Evolutionary conservation across 352 stramenopile species (phyloP).

Genomic region (Stramenopiles sp.): DNA sequence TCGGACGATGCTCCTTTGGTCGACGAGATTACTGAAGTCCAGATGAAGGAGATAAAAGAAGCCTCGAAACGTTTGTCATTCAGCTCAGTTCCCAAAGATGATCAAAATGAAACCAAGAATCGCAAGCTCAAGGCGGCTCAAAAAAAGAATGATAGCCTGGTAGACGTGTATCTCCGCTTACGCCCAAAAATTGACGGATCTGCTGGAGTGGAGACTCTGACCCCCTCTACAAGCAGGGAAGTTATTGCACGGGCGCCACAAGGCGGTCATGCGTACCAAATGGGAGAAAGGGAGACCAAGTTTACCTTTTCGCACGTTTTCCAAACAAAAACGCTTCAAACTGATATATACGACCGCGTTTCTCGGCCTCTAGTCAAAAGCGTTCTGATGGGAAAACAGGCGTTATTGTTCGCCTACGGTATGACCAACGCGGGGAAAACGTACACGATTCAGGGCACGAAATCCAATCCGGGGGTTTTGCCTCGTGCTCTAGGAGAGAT

Average conservation of each 20-base stretch:
- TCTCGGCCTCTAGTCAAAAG: conserved; percentile 54
- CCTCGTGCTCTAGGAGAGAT: conserved; percentile 47
- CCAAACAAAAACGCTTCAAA: background rate
- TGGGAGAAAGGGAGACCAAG: background rate
- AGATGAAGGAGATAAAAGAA: background rate
- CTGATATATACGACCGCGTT: background rate
- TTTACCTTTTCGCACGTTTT: background rate
- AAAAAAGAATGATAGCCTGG: background rate
- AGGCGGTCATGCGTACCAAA: background rate
- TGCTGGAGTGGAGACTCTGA: background rate
- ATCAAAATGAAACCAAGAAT: background rate
- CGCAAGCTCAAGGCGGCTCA: background rate
- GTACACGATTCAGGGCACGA: conserved; percentile 82
- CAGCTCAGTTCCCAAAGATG: background rate
- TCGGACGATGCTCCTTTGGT: background rate
- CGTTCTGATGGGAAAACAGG: conserved; percentile 53
- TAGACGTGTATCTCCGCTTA: background rate
- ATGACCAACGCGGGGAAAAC: conserved; percentile 97
- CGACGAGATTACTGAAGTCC: background rate
- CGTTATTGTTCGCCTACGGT: conserved; percentile 88
- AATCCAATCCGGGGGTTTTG: conserved; percentile 46
- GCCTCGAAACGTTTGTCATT: background rate
- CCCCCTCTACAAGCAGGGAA: background rate
- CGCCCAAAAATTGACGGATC: background rate
- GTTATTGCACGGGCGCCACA: background rate